Evolutionary conservation across 495 filamentous ascomycete species (phyloP).

Genomic region (Penicillium flavigenum): DNA sequence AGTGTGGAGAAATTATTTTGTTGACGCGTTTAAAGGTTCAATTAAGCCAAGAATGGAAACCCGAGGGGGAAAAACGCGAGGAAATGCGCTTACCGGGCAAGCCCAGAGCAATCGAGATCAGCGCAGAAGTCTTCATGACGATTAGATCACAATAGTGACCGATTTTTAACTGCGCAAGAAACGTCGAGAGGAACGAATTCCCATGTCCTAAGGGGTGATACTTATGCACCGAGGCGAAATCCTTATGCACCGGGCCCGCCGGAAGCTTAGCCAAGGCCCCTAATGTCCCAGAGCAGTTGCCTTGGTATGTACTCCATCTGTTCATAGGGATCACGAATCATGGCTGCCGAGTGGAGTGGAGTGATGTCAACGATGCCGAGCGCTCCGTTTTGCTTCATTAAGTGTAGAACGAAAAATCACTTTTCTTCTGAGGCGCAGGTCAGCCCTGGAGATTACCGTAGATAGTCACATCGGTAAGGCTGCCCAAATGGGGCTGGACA

Average conservation of each 20-base stretch:
- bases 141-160: not conserved
- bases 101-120: slow-evolving; percentile 29
- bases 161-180: slow-evolving; percentile 4
- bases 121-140: slow-evolving; percentile 29
- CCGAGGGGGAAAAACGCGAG: not conserved
- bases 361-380: slow-evolving; percentile 19
- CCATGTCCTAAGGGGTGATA: slow-evolving; percentile 17
- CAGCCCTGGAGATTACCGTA: not conserved
- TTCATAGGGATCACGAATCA: slow-evolving; percentile 21
- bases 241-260: slow-evolving; percentile 29
- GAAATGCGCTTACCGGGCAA: slow-evolving; percentile 31
- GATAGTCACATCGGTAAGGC: not conserved
- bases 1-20: slow-evolving; percentile 1
- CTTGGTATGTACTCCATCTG: slow-evolving; percentile 9
- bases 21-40: not conserved
- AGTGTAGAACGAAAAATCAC: not conserved
- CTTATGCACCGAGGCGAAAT: slow-evolving; percentile 26
- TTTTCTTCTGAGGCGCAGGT: not conserved
- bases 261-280: slow-evolving; percentile 28
- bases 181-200: not conserved
- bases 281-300: slow-evolving; percentile 9
- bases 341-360: slow-evolving; percentile 16
- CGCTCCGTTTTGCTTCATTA: not conserved
- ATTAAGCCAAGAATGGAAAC: not conserved
- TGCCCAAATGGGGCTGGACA: not conserved